Base-by-base conservation (phyloP, 495 filamentous ascomycete genomes). In the Lichenothelia convexa region DNA sequence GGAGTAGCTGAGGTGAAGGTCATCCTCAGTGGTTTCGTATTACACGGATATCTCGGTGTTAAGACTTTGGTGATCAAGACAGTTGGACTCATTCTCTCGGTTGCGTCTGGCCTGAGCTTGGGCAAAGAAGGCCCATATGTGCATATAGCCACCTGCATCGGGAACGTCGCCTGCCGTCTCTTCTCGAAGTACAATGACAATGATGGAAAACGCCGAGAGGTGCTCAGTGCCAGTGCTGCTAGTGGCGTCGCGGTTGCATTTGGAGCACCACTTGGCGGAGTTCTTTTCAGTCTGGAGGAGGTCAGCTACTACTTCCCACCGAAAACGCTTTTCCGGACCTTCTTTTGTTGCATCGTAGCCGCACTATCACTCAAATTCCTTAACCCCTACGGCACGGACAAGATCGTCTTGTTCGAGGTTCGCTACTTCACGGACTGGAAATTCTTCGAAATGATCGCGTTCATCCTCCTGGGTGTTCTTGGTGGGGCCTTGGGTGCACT, bases 71-170 rank as follows among this genome's bases (percentile, higher is more conserved):
- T 87, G 8, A 66, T 93, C 47, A 97, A 97, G 56, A 84, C 80
- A 0, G 51, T 80, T 30, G 84, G 73, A 12, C 60, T 97, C 22
- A 68, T 94, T 30, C 65, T 95, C 41, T 89, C 80, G 51, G 83
- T 97, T 22, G 75, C 84, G 2, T 95, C 89, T 13, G 89, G 89
- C 3, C 57, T 97, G 27, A 93, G 84, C 50, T 59, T 97, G 24
- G 89, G 89, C 8, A 97, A 97, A 55, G 89, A 97, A 60, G 89
- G 89, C 1, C 89, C 89, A 2, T 95, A 89, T 55, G 89, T 97
- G 18, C 89, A 97, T 57, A 94, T 95, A 45, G 83, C 86, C 2
- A 84, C 89, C 1, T 94, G 87, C 45, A 73, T 97, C 17, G 89
- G 89, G 32, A 97, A 97, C 43, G 91, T 97, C 45, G 76, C 76